Conservation (phyloP, 768 basidiomycete genomes). For the Hydnomerulius pinastri region DNA sequence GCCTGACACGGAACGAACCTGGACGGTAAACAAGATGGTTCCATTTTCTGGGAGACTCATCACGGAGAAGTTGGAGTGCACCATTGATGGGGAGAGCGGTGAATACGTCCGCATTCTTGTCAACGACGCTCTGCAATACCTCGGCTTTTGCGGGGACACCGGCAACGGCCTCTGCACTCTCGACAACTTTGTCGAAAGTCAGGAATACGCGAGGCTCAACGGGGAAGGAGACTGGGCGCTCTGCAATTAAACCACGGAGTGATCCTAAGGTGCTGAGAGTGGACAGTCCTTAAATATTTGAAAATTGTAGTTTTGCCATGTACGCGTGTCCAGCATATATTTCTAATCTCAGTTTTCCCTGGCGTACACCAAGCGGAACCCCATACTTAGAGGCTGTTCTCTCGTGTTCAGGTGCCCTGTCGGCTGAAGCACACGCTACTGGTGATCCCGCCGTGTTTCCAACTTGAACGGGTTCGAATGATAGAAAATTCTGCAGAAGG, state of each 20-base stretch:
- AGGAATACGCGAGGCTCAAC: slow-evolving; percentile 60
- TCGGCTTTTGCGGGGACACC: slow-evolving; percentile 55
- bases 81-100: slow-evolving; percentile 14
- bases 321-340: no score
- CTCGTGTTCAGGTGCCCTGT: no score
- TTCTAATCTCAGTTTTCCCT: no score
- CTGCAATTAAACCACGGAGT: not conserved
- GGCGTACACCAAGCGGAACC: no score
- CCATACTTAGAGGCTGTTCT: no score
- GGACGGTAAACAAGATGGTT: slow-evolving; percentile 57
- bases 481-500: no score
- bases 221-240: slow-evolving; percentile 59
- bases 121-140: slow-evolving; percentile 62
- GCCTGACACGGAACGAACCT: slow-evolving; percentile 35
- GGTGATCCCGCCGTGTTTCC: no score
- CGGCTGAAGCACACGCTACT: no score
- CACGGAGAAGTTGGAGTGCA: slow-evolving; percentile 61
- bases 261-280: not conserved
- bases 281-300: no score
- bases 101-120: slow-evolving; percentile 68
- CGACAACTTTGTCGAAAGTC: slow-evolving; percentile 63
- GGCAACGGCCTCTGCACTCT: slow-evolving; percentile 62
- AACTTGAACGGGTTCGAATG: no score
- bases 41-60: slow-evolving; percentile 73
- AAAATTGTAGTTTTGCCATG: no score